Conservation (phyloP, 495 filamentous ascomycete species). For the Chaetomium tenue region DNA sequence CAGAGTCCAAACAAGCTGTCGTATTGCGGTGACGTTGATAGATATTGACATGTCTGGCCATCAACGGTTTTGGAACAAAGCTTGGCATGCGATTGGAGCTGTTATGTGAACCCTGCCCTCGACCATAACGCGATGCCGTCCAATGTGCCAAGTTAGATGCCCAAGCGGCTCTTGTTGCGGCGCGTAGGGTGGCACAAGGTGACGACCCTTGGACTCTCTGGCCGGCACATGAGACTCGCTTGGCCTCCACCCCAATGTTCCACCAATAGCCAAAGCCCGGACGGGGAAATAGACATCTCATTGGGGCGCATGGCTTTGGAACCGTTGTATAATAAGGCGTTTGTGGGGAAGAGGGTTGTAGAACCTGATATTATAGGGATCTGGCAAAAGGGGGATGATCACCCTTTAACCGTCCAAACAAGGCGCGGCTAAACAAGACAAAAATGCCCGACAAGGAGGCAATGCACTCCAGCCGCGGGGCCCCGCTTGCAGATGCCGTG, state of each 20-base stretch:
- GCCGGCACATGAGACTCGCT: slow-evolving; percentile 13
- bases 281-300: slow-evolving; percentile 7
- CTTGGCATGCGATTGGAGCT: neutral
- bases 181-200: neutral
- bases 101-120: neutral
- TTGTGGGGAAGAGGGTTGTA: neutral
- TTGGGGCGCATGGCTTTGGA: slow-evolving; percentile 20
- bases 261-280: slow-evolving; percentile 5
- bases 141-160: neutral
- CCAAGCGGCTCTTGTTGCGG: neutral
- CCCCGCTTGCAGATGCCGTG: slow-evolving; percentile 5
- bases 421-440: slow-evolving; percentile 21
- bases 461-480: slow-evolving; percentile 17
- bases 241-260: slow-evolving; percentile 12
- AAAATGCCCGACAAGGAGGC: slow-evolving; percentile 16
- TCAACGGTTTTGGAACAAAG: neutral
- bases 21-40: neutral
- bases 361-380: slow-evolving; percentile 17
- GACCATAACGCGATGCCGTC: neutral
- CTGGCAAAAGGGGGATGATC: slow-evolving; percentile 17
- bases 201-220: neutral
- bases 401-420: slow-evolving; percentile 23
- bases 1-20: neutral
- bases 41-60: neutral
- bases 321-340: neutral